A percentile compares a stretch with the other conserved stretches of the same genome.
These are phyloP conservation scores for Cryphonectria naterciae DNA, from an alignment of 2,329 filamentous ascomycete genomes.

Conservation along the genomic window DNA sequence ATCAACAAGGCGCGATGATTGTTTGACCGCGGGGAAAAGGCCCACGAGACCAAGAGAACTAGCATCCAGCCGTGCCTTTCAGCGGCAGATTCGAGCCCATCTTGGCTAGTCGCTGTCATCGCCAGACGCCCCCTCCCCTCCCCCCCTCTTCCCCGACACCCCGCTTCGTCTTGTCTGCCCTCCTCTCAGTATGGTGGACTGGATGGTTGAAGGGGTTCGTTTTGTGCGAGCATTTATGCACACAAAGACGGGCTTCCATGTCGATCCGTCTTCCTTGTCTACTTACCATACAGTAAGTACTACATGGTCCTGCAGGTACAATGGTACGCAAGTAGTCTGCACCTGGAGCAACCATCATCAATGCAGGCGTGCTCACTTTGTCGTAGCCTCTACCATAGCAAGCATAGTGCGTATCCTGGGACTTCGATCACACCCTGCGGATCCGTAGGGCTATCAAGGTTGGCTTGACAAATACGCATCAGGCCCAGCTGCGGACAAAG, in stretches of 20 bases:
- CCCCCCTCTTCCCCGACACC: neutral
- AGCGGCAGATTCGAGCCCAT: neutral
- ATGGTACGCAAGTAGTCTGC: neutral
- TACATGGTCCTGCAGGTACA: neutral
- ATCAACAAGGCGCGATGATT: neutral
- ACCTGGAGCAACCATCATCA: neutral
- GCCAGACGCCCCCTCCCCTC: neutral
- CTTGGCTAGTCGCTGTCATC: neutral
- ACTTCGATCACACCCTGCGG: conserved; percentile 5
- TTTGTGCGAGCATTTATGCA: neutral
- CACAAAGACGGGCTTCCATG: neutral
- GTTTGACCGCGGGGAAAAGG: conserved; percentile 1
- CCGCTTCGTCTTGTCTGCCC: neutral
- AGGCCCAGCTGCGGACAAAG: neutral
- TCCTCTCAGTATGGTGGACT: neutral
- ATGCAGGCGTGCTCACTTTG: neutral
- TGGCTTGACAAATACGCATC: neutral
- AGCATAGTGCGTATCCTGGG: neutral
- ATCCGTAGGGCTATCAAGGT: conserved; percentile 5
- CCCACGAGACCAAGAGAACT: neutral
- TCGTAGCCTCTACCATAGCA: neutral
- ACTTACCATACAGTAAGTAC: neutral
- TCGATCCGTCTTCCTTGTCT: neutral
- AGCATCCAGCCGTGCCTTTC: neutral
- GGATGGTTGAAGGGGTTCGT: neutral